phyloP scores from a whole-genome alignment of 176 grass and related monocot genomes.

The Typha latifolia region DNA sequence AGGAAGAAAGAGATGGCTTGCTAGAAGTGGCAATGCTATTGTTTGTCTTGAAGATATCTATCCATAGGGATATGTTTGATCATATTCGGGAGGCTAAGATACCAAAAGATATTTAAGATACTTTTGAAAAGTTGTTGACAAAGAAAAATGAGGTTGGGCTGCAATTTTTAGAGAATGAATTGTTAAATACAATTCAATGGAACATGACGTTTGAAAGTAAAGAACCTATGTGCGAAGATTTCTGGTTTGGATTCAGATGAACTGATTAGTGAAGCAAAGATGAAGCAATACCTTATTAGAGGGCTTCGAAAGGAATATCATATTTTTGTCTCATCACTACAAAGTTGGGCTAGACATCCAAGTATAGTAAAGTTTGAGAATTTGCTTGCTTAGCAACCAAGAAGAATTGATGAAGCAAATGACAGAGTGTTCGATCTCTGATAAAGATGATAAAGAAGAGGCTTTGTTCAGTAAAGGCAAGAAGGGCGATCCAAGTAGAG shows the following conservation, averaged over 20 bases:
- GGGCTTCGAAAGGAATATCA: background rate
- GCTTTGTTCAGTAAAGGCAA: background rate
- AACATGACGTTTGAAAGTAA: background rate
- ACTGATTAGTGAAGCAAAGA: background rate
- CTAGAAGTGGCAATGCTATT: background rate
- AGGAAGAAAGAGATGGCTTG: background rate
- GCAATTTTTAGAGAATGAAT: background rate
- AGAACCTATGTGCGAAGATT: background rate
- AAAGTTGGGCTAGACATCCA: too few species aligned
- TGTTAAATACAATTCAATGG: background rate
- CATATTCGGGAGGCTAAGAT: background rate
- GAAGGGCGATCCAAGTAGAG: too few species aligned
- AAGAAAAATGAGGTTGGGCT: background rate
- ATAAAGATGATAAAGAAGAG: background rate
- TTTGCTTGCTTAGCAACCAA: too few species aligned
- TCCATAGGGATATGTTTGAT: background rate
- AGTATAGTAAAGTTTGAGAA: too few species aligned
- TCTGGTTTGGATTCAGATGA: background rate
- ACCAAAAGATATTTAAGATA: background rate
- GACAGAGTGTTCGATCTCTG: too few species aligned
- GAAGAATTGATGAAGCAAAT: too few species aligned
- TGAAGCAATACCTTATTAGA: background rate
- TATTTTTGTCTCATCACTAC: background rate
- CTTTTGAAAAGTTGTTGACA: background rate
- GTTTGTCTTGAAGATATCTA: background rate